Evolutionary conservation across 352 stramenopile species (phyloP), one percentile per base, ranked within the genome.

Genomic region (Pythium phragmitis): DNA sequence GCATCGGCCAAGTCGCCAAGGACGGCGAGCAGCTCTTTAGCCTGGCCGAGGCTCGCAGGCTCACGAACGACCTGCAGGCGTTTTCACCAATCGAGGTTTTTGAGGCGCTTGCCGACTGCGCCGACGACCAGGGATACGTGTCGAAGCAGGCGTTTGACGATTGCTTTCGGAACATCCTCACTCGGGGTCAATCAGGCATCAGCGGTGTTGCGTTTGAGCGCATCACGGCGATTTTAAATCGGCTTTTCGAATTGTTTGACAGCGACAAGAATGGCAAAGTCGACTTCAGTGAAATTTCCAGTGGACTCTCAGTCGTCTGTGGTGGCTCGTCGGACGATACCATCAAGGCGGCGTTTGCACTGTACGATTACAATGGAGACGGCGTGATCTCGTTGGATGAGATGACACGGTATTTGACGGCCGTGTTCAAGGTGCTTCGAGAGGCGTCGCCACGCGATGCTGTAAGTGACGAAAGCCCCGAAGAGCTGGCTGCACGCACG

Each of bases 321-420:
- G 86, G 88, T 17, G 86, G 87, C 19, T 80, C 74, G n/a, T 89
- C 78, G 0, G 78, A 92, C 39, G 82, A 94, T 43, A 89, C 89
- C 41, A 79, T 92, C 21, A 73, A 78, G 17, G 77, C 86, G 8
- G 82, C 84, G 17, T 96, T 96, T 65, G 71, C 79, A n/a, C 48
- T 94, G 45, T 94, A 92, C 61, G 87, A 96, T 59, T 90, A 87
- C 67, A 92, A 96, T 56, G 85, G 80, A 12, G 87, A 96, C 48
- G 87, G 88, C 0, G 86, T 80, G 60, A 91, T 97, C 34, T 94
- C 87, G 1, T 73, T 82, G 30, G 78, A 94, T 4, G 87, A 97
- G 59, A 94, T 97, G 86, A 72, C 75, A n/a, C 73, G 72, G 21
- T 95, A 96, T 68, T 67, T 97, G 33, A 92, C 85, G 6, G 83